These are phyloP conservation scores for Fraxinus albicans DNA, from an alignment of 305 asterid genomes.

Conservation along the genomic window DNA sequence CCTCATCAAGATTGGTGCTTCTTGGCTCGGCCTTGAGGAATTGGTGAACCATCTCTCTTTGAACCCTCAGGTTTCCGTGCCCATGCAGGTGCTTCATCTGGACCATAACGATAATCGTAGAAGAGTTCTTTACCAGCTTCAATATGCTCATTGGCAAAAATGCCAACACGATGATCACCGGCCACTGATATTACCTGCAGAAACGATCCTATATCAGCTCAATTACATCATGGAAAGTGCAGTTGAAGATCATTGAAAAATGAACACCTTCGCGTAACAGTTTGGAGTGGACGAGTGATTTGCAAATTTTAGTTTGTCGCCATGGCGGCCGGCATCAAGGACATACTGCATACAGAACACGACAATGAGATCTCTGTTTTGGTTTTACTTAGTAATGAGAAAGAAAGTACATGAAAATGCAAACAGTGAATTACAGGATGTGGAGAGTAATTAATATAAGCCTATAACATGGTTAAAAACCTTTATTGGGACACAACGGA, in stretches of 20 bases:
- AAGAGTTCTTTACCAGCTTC: conserved; percentile 88
- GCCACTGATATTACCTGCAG: conserved; percentile 84
- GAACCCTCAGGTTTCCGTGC: conserved; percentile 80
- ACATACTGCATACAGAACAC: conserved; percentile 59
- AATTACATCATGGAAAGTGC: not conserved
- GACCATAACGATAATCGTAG: conserved; percentile 92
- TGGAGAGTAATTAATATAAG: not conserved
- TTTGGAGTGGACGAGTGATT: conserved; percentile 95
- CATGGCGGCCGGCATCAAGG: conserved; percentile 94
- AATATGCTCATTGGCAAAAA: conserved; percentile 83
- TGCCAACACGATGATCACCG: conserved; percentile 97
- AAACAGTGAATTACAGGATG: not conserved
- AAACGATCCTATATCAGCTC: conserved; percentile 11
- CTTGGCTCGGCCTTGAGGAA: conserved; percentile 76
- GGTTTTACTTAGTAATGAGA: not conserved
- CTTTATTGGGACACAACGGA: not conserved
- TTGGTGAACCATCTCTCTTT: conserved; percentile 62
- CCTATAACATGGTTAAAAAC: not conserved
- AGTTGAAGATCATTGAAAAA: conserved; percentile 6
- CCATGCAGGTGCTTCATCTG: conserved; percentile 94
- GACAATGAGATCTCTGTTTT: conserved; percentile 12
- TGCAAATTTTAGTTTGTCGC: conserved; percentile 94
- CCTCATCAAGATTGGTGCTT: conserved; percentile 83
- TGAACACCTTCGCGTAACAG: conserved; percentile 82
- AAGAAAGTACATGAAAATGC: not conserved